A percentile compares a stretch with the other conserved stretches of the same genome.
Evolutionary conservation across 257 asterid species (phyloP).

Genomic region (Salvia rosmarinus): DNA sequence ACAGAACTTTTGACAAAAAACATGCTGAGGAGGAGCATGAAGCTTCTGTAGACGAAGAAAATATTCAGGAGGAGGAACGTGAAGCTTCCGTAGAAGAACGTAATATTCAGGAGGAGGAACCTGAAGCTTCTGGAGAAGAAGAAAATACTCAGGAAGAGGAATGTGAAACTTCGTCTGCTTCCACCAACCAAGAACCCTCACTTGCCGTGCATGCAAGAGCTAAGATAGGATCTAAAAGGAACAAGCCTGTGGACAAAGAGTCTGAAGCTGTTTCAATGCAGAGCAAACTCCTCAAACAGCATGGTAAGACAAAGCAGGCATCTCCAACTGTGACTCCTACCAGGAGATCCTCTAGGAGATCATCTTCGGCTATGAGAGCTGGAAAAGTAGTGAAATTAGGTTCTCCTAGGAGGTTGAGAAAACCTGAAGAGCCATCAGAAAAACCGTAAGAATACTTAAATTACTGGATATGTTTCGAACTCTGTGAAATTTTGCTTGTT

Average conservation of each 20-base stretch:
- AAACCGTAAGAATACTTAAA: constrained; percentile 44
- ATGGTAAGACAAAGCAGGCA: constrained; percentile 32
- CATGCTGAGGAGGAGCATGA: not conserved
- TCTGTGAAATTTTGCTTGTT: constrained; percentile 20
- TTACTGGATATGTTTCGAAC: constrained; percentile 9
- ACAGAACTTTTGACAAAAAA: constrained; percentile 27
- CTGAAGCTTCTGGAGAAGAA: constrained; percentile 30
- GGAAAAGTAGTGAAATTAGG: constrained; percentile 22
- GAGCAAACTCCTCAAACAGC: constrained; percentile 31
- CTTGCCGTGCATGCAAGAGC: constrained; percentile 21
- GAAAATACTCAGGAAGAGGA: constrained; percentile 38
- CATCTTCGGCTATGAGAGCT: constrained; percentile 36
- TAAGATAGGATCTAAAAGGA: constrained; percentile 40
- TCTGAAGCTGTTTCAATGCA: constrained; percentile 34
- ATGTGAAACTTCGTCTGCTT: constrained; percentile 38
- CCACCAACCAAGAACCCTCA: constrained; percentile 33
- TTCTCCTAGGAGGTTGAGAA: constrained; percentile 35
- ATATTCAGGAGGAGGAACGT: constrained; percentile 33
- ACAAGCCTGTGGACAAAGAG: constrained; percentile 24
- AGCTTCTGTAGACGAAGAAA: constrained; percentile 13
- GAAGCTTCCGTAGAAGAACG: constrained; percentile 28
- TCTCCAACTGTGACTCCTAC: constrained; percentile 32
- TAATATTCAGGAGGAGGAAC: constrained; percentile 29
- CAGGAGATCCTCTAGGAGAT: constrained; percentile 41
- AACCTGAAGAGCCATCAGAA: constrained; percentile 30